Evolutionary conservation across 305 asterid genomes (phyloP), one percentile per base, ranked within the genome.

Genomic region (Rubia tinctorum): DNA sequence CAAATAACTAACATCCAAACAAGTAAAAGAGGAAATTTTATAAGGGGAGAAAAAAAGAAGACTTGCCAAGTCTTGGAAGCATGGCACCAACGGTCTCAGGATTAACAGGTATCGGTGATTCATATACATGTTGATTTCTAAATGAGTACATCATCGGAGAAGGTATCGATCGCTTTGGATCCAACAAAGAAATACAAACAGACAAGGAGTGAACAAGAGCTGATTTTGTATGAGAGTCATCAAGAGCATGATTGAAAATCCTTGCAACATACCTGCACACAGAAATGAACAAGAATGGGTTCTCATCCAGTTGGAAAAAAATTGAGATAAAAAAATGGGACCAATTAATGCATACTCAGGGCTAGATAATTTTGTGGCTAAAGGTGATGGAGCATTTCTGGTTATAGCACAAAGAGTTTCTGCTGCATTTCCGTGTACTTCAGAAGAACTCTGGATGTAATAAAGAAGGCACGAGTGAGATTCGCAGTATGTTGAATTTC

Each of bases 21-120:
- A 61, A 8, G 68, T 59, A 72, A 18, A 53, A 53, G 17, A 14
- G 17, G 0, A 49, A 43, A 8, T 8, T 1, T 45, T 14, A 3
- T 49, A 49, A 14, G 15, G 15, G 20, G 56, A 20, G 4, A 49
- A 8, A 49, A 0, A 14, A 45, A 42, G 22, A 53, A 79, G 44
- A 63, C 81, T 82, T 78, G 92, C 99, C 92, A 78, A 95, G 94
- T 84, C 85, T 89, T 5, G 99, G 99, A 64, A 95, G 96, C 97
- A 95, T 90, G 58, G 98, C 98, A 84, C 90, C 83, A 59, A 95
- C 86, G 53, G 99, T 90, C 62, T 92, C 98, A 23, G 91, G 89
- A 85, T 88, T 80, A 71, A 86, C 96, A 78, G 81, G 84, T 72
- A 86, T 58, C 44, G 96, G 85, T 73, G 92, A 85, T 84, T 95